Evolutionary conservation across 78 protist genomes (phyloP), one percentile per base, ranked within the genome.

Genomic region (Cavenderia fasciculata): DNA sequence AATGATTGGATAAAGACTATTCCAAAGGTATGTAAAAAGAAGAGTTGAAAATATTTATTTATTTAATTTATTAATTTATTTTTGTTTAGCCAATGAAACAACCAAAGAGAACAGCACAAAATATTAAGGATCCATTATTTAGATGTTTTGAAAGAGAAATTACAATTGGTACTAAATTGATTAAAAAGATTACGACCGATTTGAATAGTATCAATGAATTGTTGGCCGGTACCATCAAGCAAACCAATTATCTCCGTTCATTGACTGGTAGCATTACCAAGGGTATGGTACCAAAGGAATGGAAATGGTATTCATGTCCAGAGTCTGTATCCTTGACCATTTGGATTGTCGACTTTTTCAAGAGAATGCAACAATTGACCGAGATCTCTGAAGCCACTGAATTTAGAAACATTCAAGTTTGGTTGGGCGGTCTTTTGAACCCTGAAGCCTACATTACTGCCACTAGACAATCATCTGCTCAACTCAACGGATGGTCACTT

Each of bases 401-500:
- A 29, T 79, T 65, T 33, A 38, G 18, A 7, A 51, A 54, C 1
- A 21, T 52, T 29, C 75, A 63, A 61, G 59, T 98, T 16, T 94
- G 97, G 97, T 87, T 98, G 25, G 99, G 98, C 29, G 97, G 96
- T 49, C 85, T 98, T 14, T 84, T 95, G 61, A 29, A 40, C 34
- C 99, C 99, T 51, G 98, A 94, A 68, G 99, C 99, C 19, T 95
- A 72, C 86, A 61, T 98, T 57, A 97, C 99, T 21, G 98, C 99
- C 12, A 93, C 98, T 14, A 82, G 98, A 18, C 99, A 98, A 90
- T 73, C 95, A 1, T 97, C 95, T 11, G 97, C 98, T 11, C 97
- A 93, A 59, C 51, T 73, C 21, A 46, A 94, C 56, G 70, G 65
- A 29, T 93, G 96, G 96, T 89, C 97, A 7, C 92, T 97, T 5